Conservation (phyloP, 1,139 yeast species). For the Taphrina deformans region DNA sequence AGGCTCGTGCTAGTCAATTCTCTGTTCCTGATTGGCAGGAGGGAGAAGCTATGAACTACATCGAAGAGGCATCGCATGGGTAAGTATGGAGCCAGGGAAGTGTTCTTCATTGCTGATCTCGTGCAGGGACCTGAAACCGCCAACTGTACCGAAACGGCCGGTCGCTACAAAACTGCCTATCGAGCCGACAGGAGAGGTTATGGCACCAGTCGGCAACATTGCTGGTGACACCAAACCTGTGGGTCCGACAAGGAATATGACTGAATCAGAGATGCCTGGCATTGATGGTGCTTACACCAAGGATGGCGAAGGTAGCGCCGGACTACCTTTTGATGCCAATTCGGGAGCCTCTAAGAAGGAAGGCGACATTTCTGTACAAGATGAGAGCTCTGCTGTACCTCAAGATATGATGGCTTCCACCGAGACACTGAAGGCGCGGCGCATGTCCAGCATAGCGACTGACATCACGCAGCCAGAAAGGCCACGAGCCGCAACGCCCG, state of each 20-base stretch:
- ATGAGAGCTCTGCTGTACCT: constrained; percentile 20
- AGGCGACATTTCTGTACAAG: constrained; percentile 23
- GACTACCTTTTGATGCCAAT: constrained; percentile 34
- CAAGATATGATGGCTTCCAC: constrained; percentile 18
- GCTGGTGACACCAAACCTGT: constrained; percentile 23
- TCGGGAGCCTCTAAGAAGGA: constrained; percentile 9
- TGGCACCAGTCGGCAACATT: constrained; percentile 21
- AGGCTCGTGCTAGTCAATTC: constrained; percentile 21
- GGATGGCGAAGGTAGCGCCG: constrained; percentile 37
- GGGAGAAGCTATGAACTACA: constrained; percentile 17
- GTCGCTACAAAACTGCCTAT: constrained; percentile 22
- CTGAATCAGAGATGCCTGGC: constrained; percentile 10
- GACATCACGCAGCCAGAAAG: constrained; percentile 9
- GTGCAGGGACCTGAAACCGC: constrained; percentile 3
- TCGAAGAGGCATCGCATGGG: constrained; percentile 32
- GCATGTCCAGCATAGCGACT: constrained; percentile 14
- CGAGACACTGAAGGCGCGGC: constrained; percentile 21
- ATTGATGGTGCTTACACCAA: constrained; percentile 28
- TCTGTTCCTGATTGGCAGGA: constrained; percentile 32
- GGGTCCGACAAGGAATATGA: constrained; percentile 23
- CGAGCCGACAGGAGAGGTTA: constrained; percentile 27
- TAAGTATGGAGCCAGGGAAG: background rate
- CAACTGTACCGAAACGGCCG: constrained; percentile 16
- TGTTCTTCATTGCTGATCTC: background rate
- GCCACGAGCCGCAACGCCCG: constrained; percentile 13